Evolutionary conservation across 805 yeast species (phyloP).

Genomic region (Starmerella sirachaensis): DNA sequence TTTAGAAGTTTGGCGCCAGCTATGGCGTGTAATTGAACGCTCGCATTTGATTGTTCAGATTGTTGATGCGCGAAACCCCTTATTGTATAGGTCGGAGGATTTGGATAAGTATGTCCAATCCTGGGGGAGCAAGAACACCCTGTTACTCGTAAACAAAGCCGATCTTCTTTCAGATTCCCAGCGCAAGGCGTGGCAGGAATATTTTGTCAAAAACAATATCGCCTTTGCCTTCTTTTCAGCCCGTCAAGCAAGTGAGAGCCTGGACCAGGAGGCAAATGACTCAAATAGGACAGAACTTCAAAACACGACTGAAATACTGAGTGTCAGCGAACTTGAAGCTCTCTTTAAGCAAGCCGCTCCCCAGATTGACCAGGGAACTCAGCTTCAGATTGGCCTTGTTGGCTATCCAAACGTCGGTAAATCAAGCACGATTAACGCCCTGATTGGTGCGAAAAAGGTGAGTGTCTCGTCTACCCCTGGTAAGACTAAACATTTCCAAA

Average conservation of each 20-base stretch:
- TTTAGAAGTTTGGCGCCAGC: slow-evolving; percentile 93
- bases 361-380: slow-evolving; percentile 34
- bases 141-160: slow-evolving; percentile 84
- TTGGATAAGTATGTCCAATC: slow-evolving; percentile 74
- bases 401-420: slow-evolving; percentile 97
- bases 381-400: slow-evolving; percentile 83
- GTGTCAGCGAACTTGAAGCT: slow-evolving; percentile 74
- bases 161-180: slow-evolving; percentile 72
- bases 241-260: slow-evolving; percentile 60
- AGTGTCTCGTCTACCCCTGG: slow-evolving; percentile 98
- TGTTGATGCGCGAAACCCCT: slow-evolving; percentile 93
- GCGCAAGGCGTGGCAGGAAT: slow-evolving; percentile 76
- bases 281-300: slow-evolving; percentile 7
- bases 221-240: slow-evolving; percentile 90
- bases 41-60: slow-evolving; percentile 90
- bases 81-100: slow-evolving; percentile 79
- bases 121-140: slow-evolving; percentile 55
- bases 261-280: slow-evolving; percentile 14
- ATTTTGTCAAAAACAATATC: slow-evolving; percentile 56
- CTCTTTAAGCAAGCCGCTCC: slow-evolving; percentile 72
- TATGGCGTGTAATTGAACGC: slow-evolving; percentile 96
- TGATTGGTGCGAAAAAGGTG: slow-evolving; percentile 94
- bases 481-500: slow-evolving; percentile 97
- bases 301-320: slow-evolving; percentile 52
- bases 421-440: slow-evolving; percentile 94